Conservation (phyloP, 2,329 filamentous ascomycete genomes). For the Colletotrichum orbiculare region DNA sequence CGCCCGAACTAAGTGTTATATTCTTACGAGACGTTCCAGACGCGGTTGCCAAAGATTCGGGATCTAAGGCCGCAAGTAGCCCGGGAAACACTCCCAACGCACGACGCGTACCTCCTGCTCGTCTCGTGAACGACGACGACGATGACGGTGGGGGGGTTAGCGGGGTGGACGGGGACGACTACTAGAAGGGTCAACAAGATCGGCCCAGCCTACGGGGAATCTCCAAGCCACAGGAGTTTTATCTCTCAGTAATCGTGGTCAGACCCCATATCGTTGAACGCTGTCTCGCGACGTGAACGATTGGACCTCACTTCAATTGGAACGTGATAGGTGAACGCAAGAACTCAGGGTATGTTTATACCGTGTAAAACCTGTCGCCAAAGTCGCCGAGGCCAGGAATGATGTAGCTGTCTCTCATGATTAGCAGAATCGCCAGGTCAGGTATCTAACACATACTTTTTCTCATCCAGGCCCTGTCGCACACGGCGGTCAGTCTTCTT, state of each 20-base stretch:
- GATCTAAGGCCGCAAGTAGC: conserved; percentile 26
- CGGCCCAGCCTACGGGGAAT: no score
- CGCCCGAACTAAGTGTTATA: background rate
- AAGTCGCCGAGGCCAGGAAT: conserved; percentile 95
- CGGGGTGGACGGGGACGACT: conserved; percentile 67
- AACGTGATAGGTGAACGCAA: background rate
- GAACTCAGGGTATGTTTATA: conserved; percentile 59
- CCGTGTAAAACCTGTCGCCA: conserved; percentile 94
- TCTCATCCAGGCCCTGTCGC: conserved; percentile 84
- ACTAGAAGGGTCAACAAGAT: conserved; percentile 49
- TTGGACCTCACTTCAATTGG: background rate
- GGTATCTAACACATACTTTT: conserved; percentile 77
- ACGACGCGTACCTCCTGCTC: conserved; percentile 37
- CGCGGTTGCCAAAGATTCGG: conserved; percentile 61
- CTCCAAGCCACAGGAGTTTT: background rate
- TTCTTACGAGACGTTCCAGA: conserved; percentile 46
- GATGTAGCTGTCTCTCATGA: conserved; percentile 79
- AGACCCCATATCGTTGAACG: no score
- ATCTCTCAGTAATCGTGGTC: no score
- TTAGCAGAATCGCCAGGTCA: conserved; percentile 39
- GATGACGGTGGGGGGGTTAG: conserved; percentile 64
- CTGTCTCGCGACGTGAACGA: background rate
- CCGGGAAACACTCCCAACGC: conserved; percentile 25
- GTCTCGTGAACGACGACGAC: conserved; percentile 53
- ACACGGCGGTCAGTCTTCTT: background rate